phyloP scores from a whole-genome alignment of 306 rosid species.

The Clitoria ternatea region DNA sequence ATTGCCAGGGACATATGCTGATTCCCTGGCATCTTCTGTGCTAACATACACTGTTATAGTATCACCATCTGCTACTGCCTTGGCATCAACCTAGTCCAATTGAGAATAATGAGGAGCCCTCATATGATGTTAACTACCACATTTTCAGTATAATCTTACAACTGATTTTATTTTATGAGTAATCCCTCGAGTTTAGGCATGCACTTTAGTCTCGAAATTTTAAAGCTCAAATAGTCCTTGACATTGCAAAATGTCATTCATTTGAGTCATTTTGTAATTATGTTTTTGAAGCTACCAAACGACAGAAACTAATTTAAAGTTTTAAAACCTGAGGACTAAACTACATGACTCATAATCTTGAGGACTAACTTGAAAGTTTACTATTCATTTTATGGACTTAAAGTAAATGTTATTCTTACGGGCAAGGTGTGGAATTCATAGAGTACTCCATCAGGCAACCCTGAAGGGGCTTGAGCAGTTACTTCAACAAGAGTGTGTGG shows the following conservation, averaged over 20 bases:
- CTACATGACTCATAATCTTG: too few species aligned
- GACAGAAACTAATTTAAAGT: too few species aligned
- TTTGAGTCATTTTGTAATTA: too few species aligned
- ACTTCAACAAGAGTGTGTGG: constrained; percentile 46
- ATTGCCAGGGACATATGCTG: constrained; percentile 49
- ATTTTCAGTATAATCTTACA: not conserved
- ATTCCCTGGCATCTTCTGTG: constrained; percentile 68
- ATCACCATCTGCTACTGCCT: constrained; percentile 92
- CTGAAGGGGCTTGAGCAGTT: constrained; percentile 37
- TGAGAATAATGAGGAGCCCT: constrained; percentile 3
- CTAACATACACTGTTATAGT: constrained; percentile 80
- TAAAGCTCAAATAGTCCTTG: too few species aligned
- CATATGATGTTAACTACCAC: constrained; percentile 13
- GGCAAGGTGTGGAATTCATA: constrained; percentile 68
- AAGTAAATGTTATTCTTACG: constrained; percentile 33
- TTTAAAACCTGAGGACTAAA: too few species aligned
- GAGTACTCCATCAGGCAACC: constrained; percentile 57
- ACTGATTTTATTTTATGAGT: not conserved
- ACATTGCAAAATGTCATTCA: too few species aligned
- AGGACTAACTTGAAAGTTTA: too few species aligned
- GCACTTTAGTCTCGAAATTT: too few species aligned
- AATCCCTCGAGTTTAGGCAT: too few species aligned
- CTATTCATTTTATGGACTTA: not conserved
- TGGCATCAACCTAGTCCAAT: constrained; percentile 64
- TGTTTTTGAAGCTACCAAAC: too few species aligned